These are phyloP conservation scores for Verticillium zaregamsianum DNA, from an alignment of 2,329 filamentous ascomycete species.

Conservation along the genomic window DNA sequence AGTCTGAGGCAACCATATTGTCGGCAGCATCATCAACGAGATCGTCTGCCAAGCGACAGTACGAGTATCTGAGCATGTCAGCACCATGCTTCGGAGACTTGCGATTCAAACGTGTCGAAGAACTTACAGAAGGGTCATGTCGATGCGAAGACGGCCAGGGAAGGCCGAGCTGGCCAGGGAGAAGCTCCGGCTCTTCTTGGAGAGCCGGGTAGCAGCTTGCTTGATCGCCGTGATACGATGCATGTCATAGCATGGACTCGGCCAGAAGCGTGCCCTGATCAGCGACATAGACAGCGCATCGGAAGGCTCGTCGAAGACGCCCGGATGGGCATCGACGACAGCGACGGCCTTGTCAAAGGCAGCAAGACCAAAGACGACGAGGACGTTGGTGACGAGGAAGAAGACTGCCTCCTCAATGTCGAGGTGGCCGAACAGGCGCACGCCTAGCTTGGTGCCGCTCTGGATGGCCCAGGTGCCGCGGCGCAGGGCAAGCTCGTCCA, in stretches of 20 bases:
- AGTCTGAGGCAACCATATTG: slow-evolving; percentile 46
- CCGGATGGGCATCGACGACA: slow-evolving; percentile 59
- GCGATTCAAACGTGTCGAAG: neutral
- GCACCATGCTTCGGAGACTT: neutral
- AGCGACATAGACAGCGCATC: slow-evolving; percentile 41
- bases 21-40: slow-evolving; percentile 61
- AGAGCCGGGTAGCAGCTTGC: slow-evolving; percentile 54
- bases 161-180: slow-evolving; percentile 69
- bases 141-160: slow-evolving; percentile 61
- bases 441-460: slow-evolving; percentile 60
- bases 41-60: slow-evolving; percentile 70
- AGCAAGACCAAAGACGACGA: slow-evolving; percentile 66
- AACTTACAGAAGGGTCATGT: slow-evolving; percentile 58
- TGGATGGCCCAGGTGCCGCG: slow-evolving; percentile 71
- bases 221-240: slow-evolving; percentile 52
- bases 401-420: slow-evolving; percentile 74
- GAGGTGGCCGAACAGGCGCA: slow-evolving; percentile 59
- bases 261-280: slow-evolving; percentile 42
- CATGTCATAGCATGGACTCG: slow-evolving; percentile 50
- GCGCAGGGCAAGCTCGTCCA: slow-evolving; percentile 64
- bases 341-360: slow-evolving; percentile 68
- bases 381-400: slow-evolving; percentile 64
- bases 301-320: slow-evolving; percentile 47
- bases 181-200: slow-evolving; percentile 67
- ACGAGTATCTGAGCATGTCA: slow-evolving; percentile 53